phyloP scores from a whole-genome alignment of 768 basidiomycete species.

The Lactarius akahatsu region DNA sequence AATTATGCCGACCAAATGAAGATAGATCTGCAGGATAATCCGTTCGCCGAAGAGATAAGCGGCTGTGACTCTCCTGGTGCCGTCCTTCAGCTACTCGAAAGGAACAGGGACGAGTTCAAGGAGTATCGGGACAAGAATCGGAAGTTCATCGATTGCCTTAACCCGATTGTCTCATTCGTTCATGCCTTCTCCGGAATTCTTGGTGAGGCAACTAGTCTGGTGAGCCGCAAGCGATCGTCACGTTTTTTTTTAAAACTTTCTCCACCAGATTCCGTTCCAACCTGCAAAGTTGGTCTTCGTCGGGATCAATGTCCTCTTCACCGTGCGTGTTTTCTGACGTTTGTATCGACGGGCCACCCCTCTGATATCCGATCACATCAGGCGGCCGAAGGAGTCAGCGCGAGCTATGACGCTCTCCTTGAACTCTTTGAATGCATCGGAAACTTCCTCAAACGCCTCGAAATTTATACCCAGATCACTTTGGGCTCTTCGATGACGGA shows the following conservation, averaged over 20 bases:
- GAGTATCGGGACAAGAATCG: neutral
- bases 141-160: neutral
- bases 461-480: neutral
- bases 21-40: neutral
- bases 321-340: neutral
- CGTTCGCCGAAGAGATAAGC: neutral
- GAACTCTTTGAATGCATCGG: neutral
- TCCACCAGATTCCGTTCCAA: neutral
- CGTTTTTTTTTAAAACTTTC: neutral
- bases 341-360: neutral
- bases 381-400: neutral
- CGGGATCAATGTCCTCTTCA: neutral
- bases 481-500: neutral
- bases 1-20: neutral
- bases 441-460: neutral
- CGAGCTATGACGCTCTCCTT: neutral
- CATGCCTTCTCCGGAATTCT: neutral
- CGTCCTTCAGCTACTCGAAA: neutral
- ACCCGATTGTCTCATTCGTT: neutral
- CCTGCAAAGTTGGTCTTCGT: neutral
- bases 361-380: neutral
- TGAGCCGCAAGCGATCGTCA: neutral
- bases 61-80: neutral
- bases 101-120: neutral
- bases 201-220: neutral